Evolutionary conservation across 805 yeast genomes (phyloP).

Genomic region (Candida hungchunana): DNA sequence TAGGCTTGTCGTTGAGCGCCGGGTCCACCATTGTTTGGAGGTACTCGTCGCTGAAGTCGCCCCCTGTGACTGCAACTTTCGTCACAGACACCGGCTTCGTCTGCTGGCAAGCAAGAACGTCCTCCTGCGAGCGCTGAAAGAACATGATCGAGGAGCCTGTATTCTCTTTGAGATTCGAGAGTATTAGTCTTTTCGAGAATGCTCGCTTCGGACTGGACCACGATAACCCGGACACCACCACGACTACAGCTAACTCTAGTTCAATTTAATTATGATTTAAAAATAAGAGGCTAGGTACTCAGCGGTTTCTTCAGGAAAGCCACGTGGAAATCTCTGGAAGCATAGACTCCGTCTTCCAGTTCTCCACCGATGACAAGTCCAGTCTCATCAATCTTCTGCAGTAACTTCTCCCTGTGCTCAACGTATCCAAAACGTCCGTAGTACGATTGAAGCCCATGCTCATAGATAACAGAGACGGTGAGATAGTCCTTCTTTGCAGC

Average conservation of each 20-base stretch:
- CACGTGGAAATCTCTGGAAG: slow-evolving; percentile 20
- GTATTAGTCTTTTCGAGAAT: too few relatives aligned
- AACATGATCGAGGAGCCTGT: too few relatives aligned
- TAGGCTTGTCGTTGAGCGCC: slow-evolving; percentile 29
- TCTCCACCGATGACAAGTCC: slow-evolving; percentile 18
- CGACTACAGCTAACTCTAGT: too few relatives aligned
- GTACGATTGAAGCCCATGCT: slow-evolving; percentile 17
- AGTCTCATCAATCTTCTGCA: slow-evolving; percentile 15
- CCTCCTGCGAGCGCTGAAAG: slow-evolving; percentile 2
- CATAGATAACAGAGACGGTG: slow-evolving; percentile 18
- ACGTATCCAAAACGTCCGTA: slow-evolving; percentile 19
- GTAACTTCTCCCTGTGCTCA: slow-evolving; percentile 10
- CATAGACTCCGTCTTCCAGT: slow-evolving; percentile 21
- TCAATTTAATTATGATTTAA: too few relatives aligned
- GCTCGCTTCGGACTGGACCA: too few relatives aligned
- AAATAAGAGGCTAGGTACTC: too few relatives aligned
- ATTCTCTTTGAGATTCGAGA: too few relatives aligned
- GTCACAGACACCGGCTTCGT: slow-evolving; percentile 21
- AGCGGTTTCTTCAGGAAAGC: slow-evolving; percentile 15
- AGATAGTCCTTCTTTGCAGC: slow-evolving; percentile 2
- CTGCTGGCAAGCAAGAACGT: slow-evolving; percentile 14
- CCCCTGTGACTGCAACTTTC: slow-evolving; percentile 22
- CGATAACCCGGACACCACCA: too few relatives aligned
- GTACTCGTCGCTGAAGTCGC: slow-evolving; percentile 38
- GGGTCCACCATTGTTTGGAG: slow-evolving; percentile 44